Evolutionary conservation across 805 yeast species (phyloP).

Genomic region (Lachancea nothofagi): DNA sequence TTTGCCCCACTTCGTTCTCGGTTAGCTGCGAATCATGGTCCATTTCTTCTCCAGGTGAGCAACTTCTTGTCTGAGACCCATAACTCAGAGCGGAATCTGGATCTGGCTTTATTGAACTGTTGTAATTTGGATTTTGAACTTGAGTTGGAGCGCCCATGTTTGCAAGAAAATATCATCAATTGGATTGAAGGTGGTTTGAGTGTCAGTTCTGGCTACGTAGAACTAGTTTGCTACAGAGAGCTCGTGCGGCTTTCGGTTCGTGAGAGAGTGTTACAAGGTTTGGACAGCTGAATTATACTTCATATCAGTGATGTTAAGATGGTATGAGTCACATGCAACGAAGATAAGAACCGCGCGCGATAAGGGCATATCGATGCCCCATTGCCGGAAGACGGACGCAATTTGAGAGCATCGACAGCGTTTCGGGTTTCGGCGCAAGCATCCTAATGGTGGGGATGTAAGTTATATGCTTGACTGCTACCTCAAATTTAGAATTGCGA

Average conservation of each 20-base stretch:
- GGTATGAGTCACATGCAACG: no score
- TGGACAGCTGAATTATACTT: background rate
- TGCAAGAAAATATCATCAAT: conserved; percentile 2
- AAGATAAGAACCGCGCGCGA: background rate
- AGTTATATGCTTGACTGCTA: no score
- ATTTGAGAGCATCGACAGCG: no score
- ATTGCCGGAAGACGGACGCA: no score
- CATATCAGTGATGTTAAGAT: no score
- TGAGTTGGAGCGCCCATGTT: conserved; percentile 5
- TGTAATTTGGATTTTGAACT: conserved; percentile 1
- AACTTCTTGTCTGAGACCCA: no score
- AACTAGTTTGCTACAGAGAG: background rate
- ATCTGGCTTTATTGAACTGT: background rate
- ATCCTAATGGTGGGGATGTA: no score
- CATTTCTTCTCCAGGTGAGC: background rate
- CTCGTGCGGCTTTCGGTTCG: no score
- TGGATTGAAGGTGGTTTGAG: background rate
- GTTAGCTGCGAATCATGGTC: no score
- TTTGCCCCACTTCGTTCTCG: no score
- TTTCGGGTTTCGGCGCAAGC: no score
- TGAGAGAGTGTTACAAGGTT: background rate
- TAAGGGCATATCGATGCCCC: background rate
- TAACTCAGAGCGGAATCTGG: background rate
- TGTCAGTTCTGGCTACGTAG: background rate
- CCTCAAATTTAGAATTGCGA: no score